phyloP scores from a whole-genome alignment of 345 rosid genomes.

The Pseudoturritis turrita region DNA sequence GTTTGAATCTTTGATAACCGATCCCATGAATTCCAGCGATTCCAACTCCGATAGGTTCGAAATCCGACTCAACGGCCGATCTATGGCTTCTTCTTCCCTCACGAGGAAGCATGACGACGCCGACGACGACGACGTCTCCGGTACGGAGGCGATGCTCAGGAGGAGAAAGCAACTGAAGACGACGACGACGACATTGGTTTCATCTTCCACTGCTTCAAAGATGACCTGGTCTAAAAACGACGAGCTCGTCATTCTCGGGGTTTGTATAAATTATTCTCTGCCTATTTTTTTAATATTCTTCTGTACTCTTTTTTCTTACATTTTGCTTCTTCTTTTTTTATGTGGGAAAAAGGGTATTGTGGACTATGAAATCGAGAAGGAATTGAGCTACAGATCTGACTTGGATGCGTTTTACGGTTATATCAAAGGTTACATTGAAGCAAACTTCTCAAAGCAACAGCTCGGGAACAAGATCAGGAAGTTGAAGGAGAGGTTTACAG shows the following conservation, averaged over 20 bases:
- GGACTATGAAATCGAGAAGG: not conserved
- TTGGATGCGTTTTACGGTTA: not conserved
- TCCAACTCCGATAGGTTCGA: not conserved
- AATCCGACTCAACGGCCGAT: not conserved
- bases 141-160: not conserved
- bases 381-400: not conserved
- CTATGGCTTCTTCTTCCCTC: not conserved
- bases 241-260: constrained; percentile 17
- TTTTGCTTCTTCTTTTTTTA: not conserved
- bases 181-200: not conserved
- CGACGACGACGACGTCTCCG: not conserved
- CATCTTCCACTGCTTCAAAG: not conserved
- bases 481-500: constrained; percentile 1
- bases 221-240: constrained; percentile 3
- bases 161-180: not conserved
- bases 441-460: not conserved
- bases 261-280: not conserved
- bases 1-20: not conserved
- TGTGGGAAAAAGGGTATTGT: constrained; percentile 11
- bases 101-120: not conserved
- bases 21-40: not conserved
- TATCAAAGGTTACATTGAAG: not conserved
- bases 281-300: not conserved
- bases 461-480: not conserved
- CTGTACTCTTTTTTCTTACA: not conserved